A percentile compares a stretch with the other conserved stretches of the same genome.
These are phyloP conservation scores for Alternaria hordeiaustralica DNA, from an alignment of 2,329 filamentous ascomycete species.

Conservation along the genomic window DNA sequence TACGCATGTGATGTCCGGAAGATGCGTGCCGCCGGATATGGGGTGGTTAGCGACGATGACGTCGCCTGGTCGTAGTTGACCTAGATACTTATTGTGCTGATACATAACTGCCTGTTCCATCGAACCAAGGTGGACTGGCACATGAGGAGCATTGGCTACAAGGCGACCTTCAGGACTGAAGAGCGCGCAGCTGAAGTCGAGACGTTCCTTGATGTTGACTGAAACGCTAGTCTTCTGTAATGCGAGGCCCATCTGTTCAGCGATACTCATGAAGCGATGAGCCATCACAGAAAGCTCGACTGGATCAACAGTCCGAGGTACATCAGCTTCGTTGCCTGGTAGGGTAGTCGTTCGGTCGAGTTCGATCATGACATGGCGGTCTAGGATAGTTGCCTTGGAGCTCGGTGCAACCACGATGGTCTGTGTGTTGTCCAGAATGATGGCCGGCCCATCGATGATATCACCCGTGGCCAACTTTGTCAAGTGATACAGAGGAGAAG, in stretches of 20 bases:
- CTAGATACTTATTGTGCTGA: slow-evolving; percentile 28
- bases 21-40: slow-evolving; percentile 35
- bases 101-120: slow-evolving; percentile 37
- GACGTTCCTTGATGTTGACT: slow-evolving; percentile 35
- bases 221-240: slow-evolving; percentile 32
- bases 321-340: background rate
- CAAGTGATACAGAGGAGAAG: slow-evolving; percentile 33
- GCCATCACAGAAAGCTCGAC: slow-evolving; percentile 15
- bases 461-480: slow-evolving; percentile 22
- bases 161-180: slow-evolving; percentile 30
- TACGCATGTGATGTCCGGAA: slow-evolving; percentile 37
- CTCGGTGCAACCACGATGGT: slow-evolving; percentile 53
- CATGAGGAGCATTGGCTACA: slow-evolving; percentile 37
- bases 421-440: slow-evolving; percentile 53
- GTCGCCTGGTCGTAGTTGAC: slow-evolving; percentile 31
- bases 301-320: slow-evolving; percentile 5
- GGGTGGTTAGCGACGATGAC: slow-evolving; percentile 40
- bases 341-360: slow-evolving; percentile 1
- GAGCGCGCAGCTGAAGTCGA: slow-evolving; percentile 35
- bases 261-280: slow-evolving; percentile 36
- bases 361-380: slow-evolving; percentile 51
- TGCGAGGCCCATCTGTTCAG: slow-evolving; percentile 33
- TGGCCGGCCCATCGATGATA: slow-evolving; percentile 36
- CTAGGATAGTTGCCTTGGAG: slow-evolving; percentile 46
- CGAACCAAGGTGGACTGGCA: slow-evolving; percentile 33